Evolutionary conservation across 2,329 filamentous ascomycete genomes (phyloP).

Genomic region (Juglanconis juglandina): DNA sequence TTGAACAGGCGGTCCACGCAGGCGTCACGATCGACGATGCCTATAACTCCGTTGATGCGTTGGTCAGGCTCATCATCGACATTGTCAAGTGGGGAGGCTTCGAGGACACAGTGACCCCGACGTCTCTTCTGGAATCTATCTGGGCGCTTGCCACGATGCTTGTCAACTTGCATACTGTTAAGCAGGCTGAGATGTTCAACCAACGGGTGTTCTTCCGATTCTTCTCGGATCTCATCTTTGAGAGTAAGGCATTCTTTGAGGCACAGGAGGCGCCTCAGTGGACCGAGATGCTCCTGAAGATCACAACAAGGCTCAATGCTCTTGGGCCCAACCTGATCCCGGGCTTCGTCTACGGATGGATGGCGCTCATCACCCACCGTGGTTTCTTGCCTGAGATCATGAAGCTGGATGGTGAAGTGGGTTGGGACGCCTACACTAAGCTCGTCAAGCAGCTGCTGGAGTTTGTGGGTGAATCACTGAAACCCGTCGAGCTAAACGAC

Average conservation of each 20-base stretch:
- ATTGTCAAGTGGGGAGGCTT: conserved; percentile 72
- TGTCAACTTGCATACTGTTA: conserved; percentile 80
- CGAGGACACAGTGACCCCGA: conserved; percentile 57
- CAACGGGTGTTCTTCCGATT: conserved; percentile 89
- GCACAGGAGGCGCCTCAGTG: conserved; percentile 60
- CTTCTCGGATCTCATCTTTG: conserved; percentile 77
- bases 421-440: conserved; percentile 74
- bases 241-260: conserved; percentile 59
- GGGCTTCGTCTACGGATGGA: conserved; percentile 81
- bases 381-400: conserved; percentile 79
- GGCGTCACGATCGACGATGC: conserved; percentile 56
- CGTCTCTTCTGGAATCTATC: conserved; percentile 72
- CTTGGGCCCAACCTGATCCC: conserved; percentile 76
- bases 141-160: conserved; percentile 76
- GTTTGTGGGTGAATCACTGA: conserved; percentile 77
- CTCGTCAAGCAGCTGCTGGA: conserved; percentile 69
- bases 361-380: conserved; percentile 77
- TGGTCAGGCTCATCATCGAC: conserved; percentile 75
- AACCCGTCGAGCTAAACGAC: conserved; percentile 64
- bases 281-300: conserved; percentile 65
- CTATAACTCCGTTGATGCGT: conserved; percentile 67
- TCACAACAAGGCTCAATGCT: conserved; percentile 68
- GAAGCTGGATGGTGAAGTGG: conserved; percentile 60
- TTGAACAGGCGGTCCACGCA: conserved; percentile 66
- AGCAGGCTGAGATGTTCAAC: conserved; percentile 76